Percentiles rank a stretch among this genome's conserved stretches.
phyloP scores from a whole-genome alignment of 2,329 filamentous ascomycete genomes.

The Curvularia sp. region DNA sequence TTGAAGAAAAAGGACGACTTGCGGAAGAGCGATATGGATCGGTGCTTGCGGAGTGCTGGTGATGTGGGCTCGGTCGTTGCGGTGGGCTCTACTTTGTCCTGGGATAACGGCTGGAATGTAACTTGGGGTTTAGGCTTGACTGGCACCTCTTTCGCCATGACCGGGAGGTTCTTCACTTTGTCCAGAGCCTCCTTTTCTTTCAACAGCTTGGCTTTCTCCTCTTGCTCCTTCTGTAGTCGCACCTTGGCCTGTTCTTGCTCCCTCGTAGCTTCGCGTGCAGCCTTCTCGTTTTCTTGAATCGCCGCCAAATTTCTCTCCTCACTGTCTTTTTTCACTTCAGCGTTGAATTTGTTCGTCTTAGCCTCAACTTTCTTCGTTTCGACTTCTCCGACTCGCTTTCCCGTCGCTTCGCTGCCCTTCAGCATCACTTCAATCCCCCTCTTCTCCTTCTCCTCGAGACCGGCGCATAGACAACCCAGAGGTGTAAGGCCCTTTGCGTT shows the following conservation, averaged over 20 bases:
- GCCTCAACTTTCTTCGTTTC: neutral
- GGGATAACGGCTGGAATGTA: neutral
- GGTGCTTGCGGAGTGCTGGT: conserved; percentile 5
- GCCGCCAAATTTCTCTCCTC: neutral
- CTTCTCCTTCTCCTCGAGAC: conserved; percentile 25
- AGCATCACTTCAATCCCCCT: conserved; percentile 30
- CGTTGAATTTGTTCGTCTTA: conserved; percentile 5
- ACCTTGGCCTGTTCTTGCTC: neutral
- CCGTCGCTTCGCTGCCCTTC: conserved; percentile 28
- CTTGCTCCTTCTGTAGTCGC: conserved; percentile 2
- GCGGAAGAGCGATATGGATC: conserved; percentile 15
- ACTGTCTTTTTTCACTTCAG: neutral
- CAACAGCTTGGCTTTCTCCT: neutral
- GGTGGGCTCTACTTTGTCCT: conserved; percentile 4
- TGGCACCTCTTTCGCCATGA: neutral
- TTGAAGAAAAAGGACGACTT: conserved; percentile 19
- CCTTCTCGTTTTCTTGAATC: neutral
- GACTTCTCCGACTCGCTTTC: neutral
- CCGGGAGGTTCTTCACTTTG: neutral
- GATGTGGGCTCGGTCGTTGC: conserved; percentile 8
- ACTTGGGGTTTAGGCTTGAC: neutral
- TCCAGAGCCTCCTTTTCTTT: neutral
- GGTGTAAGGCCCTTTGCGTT: conserved; percentile 31
- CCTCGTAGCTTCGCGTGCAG: neutral
- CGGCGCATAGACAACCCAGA: conserved; percentile 22